Conservation (phyloP, 2,329 filamentous ascomycete species). For the Aspergillus quadricinctus region DNA sequence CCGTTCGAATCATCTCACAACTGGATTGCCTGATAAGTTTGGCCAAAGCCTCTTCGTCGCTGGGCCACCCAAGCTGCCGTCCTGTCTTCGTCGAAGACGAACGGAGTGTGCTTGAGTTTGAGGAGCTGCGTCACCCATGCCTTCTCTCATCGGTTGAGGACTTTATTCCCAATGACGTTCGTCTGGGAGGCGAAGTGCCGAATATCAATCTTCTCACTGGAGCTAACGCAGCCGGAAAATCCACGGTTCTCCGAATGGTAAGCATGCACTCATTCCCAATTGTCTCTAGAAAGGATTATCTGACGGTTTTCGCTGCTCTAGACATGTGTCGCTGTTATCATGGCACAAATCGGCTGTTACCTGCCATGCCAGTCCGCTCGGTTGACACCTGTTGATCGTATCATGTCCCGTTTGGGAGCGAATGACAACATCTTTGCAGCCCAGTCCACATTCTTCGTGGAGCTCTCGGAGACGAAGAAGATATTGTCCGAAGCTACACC, state of each 20-base stretch:
- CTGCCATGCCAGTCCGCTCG: constrained; percentile 77
- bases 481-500: constrained; percentile 92
- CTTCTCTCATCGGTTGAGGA: constrained; percentile 85
- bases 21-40: constrained; percentile 93
- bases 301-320: constrained; percentile 35
- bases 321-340: constrained; percentile 94
- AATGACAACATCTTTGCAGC: constrained; percentile 99
- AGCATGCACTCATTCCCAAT: constrained; percentile 34
- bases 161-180: constrained; percentile 94
- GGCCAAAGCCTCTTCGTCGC: constrained; percentile 76
- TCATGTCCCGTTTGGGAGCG: constrained; percentile 96
- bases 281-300: neutral
- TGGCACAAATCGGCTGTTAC: constrained; percentile 94
- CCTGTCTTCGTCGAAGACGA: constrained; percentile 83
- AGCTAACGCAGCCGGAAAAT: constrained; percentile 96
- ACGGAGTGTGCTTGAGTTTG: constrained; percentile 83
- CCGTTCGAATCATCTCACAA: constrained; percentile 85
- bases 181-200: constrained; percentile 71
- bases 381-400: constrained; percentile 88
- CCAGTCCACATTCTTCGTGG: constrained; percentile 97
- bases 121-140: constrained; percentile 90
- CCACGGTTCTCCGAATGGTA: constrained; percentile 91
- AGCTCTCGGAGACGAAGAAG: constrained; percentile 96
- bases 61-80: constrained; percentile 84
- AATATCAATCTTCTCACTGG: constrained; percentile 92